Evolutionary conservation across 2,329 filamentous ascomycete genomes (phyloP).

Genomic region (Talaromyces sp.): DNA sequence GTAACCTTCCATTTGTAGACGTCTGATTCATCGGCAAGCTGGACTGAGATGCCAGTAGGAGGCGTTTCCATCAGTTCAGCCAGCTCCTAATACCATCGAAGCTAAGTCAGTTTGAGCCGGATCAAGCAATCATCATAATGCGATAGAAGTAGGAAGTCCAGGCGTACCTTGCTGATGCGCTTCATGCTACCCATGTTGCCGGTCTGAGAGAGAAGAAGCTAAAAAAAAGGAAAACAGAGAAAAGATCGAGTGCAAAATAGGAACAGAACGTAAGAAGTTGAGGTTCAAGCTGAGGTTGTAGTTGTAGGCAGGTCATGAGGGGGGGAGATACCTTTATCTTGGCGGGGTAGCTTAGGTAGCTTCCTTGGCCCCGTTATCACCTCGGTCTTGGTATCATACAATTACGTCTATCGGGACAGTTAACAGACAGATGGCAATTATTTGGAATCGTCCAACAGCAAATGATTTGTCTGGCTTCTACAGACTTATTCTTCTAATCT

Average conservation of each 20-base stretch:
- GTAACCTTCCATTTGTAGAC: constrained; percentile 67
- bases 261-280: background rate
- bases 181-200: constrained; percentile 45
- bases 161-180: constrained; percentile 49
- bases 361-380: background rate
- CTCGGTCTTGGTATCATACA: background rate
- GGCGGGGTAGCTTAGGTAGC: constrained; percentile 14
- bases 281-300: background rate
- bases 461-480: background rate
- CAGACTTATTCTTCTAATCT: background rate
- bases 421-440: no score
- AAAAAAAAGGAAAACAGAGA: background rate
- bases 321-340: constrained; percentile 15
- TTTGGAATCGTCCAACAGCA: background rate
- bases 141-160: background rate
- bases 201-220: background rate
- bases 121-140: background rate
- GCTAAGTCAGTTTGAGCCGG: background rate
- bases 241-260: background rate
- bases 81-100: constrained; percentile 52
- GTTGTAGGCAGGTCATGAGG: constrained; percentile 5
- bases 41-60: constrained; percentile 57
- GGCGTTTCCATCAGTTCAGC: constrained; percentile 57
- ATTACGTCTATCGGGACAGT: no score
- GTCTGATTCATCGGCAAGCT: constrained; percentile 61